Evolutionary conservation across 1,284 basidiomycete species (phyloP).

Genomic region (Trametes pubescens): DNA sequence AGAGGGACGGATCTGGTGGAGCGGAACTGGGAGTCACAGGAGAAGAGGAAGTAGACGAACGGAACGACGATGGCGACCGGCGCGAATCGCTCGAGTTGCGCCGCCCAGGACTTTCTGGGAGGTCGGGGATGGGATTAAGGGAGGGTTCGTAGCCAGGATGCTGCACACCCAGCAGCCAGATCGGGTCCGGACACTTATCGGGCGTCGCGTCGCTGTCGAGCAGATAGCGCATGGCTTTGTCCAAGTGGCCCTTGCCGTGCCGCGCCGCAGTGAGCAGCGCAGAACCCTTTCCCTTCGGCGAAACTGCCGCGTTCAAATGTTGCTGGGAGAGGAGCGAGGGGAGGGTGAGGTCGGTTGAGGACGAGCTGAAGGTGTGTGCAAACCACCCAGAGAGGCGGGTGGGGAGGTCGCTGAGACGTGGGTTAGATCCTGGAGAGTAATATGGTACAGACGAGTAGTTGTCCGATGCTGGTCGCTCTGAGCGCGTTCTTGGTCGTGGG

Average conservation of each 20-base stretch:
- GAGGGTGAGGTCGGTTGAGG: constrained; percentile 74
- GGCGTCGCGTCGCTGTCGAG: constrained; percentile 85
- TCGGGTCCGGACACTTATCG: constrained; percentile 80
- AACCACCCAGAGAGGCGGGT: constrained; percentile 81
- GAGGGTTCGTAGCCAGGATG: constrained; percentile 78
- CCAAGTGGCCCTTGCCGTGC: constrained; percentile 76
- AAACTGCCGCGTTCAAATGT: constrained; percentile 41
- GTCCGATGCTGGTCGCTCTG: constrained; percentile 59
- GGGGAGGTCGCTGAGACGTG: constrained; percentile 58
- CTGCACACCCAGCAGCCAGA: constrained; percentile 85
- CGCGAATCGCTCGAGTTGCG: constrained; percentile 51
- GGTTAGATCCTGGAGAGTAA: constrained; percentile 45
- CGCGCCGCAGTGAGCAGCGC: constrained; percentile 70
- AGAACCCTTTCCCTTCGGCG: constrained; percentile 56
- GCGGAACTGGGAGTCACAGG: constrained; percentile 37
- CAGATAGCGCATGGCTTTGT: constrained; percentile 84
- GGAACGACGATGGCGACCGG: constrained; percentile 52
- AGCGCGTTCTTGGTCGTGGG: constrained; percentile 53
- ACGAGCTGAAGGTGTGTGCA: constrained; percentile 74
- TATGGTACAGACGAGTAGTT: constrained; percentile 49
- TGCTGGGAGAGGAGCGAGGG: constrained; percentile 63
- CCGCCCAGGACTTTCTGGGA: constrained; percentile 37
- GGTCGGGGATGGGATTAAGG: constrained; percentile 44
- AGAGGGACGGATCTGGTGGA: constrained; percentile 44
- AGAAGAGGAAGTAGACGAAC: constrained; percentile 59